Evolutionary conservation across 2,329 filamentous ascomycete species (phyloP).

Genomic region (Colletotrichum karsti): DNA sequence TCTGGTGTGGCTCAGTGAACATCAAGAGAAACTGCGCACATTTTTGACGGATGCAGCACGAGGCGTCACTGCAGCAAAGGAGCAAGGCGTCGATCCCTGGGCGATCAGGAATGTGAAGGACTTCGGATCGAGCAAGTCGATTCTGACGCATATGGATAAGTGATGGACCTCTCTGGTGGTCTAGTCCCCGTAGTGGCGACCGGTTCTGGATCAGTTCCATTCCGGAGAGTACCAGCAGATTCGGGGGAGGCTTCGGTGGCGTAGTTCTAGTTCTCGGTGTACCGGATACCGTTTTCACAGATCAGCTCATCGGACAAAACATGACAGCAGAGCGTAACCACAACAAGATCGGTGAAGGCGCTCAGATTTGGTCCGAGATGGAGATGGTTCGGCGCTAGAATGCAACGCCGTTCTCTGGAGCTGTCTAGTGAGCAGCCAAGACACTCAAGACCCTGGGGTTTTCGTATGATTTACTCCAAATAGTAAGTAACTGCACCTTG

Average conservation of each 20-base stretch:
- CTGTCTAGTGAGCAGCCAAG: not conserved
- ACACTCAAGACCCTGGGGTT: not conserved
- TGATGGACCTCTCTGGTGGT: not conserved
- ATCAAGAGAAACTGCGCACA: not conserved
- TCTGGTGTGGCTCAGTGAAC: not conserved
- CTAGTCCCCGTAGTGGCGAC: not conserved
- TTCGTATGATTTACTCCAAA: not conserved
- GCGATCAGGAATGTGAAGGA: not conserved
- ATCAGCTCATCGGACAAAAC: not conserved
- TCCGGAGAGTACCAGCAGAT: not conserved
- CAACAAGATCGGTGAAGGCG: not conserved
- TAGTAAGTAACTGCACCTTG: not conserved
- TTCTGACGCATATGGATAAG: not conserved
- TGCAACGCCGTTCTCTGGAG: not conserved
- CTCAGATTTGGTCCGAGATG: not conserved
- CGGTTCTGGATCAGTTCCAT: not conserved
- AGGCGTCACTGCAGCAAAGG: not conserved
- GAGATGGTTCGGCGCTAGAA: not conserved
- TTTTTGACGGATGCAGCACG: conserved; percentile 1
- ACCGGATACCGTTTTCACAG: conserved; percentile 7
- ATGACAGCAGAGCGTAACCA: not conserved
- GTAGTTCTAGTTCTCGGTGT: not conserved
- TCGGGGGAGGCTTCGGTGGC: not conserved
- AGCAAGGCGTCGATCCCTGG: not conserved
- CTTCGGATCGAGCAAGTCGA: not conserved